Percentiles rank a stretch among this genome's conserved stretches.
phyloP scores from a whole-genome alignment of 164 flowering plant species.

The Vitis rotundifolia region DNA sequence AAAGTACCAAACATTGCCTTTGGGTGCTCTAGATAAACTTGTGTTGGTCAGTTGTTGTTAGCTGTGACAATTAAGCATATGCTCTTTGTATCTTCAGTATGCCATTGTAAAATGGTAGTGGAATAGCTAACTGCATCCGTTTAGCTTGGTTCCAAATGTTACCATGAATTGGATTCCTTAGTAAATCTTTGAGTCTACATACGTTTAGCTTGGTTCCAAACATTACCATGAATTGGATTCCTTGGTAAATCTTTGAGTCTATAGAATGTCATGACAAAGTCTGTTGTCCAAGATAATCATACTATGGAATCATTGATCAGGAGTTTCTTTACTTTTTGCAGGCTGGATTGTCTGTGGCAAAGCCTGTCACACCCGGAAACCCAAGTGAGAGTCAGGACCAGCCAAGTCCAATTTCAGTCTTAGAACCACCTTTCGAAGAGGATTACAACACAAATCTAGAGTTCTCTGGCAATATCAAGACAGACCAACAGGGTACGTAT shows the following conservation, averaged over 20 bases:
- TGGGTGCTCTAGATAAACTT: not conserved
- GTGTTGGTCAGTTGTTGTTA: not conserved
- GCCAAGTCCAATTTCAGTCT: slow-evolving; percentile 61
- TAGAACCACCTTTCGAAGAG: slow-evolving; percentile 58
- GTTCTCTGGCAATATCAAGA: slow-evolving; percentile 30
- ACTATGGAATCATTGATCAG: not conserved
- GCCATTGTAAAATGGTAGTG: not conserved
- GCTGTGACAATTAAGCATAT: not conserved
- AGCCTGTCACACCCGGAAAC: slow-evolving; percentile 24
- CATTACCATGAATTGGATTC: not conserved
- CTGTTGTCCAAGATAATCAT: not conserved
- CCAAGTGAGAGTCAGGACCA: slow-evolving; percentile 42
- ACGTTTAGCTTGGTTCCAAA: not conserved
- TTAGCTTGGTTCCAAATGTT: not conserved
- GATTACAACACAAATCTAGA: slow-evolving; percentile 41
- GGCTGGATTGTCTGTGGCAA: slow-evolving; percentile 34
- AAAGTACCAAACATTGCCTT: too few relatives aligned
- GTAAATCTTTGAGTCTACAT: not conserved
- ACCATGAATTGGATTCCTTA: not conserved
- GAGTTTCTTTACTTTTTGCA: slow-evolving; percentile 16
- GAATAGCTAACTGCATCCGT: not conserved
- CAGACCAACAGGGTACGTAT: slow-evolving; percentile 38
- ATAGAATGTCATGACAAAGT: not conserved
- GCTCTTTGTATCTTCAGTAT: slow-evolving; percentile 3
- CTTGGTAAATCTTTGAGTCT: not conserved